Evolutionary conservation across 371 early-diverging fungal species (phyloP).

Genomic region (Actinomortierella ambigua): DNA sequence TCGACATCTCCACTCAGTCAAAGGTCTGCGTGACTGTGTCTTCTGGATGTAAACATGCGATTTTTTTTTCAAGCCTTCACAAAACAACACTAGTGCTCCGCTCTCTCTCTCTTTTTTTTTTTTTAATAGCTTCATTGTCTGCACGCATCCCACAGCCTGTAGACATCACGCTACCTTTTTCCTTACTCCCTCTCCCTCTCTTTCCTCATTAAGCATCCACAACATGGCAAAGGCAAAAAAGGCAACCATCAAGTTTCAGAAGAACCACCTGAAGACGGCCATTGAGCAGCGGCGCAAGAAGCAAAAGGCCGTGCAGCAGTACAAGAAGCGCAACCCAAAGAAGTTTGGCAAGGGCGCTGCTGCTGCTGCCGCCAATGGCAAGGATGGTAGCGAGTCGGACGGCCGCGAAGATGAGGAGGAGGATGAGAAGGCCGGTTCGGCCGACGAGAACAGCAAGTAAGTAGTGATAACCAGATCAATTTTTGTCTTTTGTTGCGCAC

Average conservation of each 20-base stretch:
- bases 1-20: no score
- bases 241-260: constrained; percentile 86
- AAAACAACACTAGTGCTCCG: not conserved
- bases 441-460: constrained; percentile 45
- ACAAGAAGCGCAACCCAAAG: constrained; percentile 56
- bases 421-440: constrained; percentile 44
- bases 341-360: constrained; percentile 46
- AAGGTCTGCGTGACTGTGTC: no score
- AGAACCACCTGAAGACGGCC: constrained; percentile 76
- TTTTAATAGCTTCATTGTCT: not conserved
- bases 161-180: not conserved
- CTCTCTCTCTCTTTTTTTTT: constrained; percentile 1
- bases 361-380: constrained; percentile 37
- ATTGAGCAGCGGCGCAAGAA: constrained; percentile 70
- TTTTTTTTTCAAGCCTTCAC: not conserved
- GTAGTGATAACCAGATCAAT: no score
- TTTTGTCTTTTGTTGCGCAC: not conserved
- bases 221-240: constrained; percentile 81
- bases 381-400: constrained; percentile 38
- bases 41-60: no score
- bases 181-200: not conserved
- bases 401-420: constrained; percentile 43
- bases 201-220: constrained; percentile 1
- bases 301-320: constrained; percentile 68
- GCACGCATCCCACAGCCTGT: not conserved